These are phyloP conservation scores for Yarrowia sp. DNA, from an alignment of 805 yeast species.

Conservation along the genomic window DNA sequence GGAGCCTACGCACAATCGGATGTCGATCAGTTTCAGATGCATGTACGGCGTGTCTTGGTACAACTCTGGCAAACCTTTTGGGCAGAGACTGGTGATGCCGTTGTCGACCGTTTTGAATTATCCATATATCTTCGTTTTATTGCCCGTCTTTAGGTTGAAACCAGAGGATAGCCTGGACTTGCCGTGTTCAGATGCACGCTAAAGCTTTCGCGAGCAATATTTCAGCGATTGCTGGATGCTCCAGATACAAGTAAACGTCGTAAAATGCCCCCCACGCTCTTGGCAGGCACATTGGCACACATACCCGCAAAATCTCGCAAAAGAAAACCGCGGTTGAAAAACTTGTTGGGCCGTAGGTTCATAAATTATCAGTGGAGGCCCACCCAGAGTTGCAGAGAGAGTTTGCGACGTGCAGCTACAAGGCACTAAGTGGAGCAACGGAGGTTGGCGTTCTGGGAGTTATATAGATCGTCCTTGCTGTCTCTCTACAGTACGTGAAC, in stretches of 20 bases:
- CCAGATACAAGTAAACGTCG: too few species aligned
- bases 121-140: not conserved
- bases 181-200: too few species aligned
- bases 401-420: not conserved
- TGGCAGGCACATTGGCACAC: not conserved
- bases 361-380: not conserved
- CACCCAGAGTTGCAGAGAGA: not conserved
- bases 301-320: slow-evolving; percentile 4
- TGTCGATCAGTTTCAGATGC: not conserved
- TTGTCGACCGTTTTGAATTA: not conserved
- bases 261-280: not conserved
- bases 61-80: not conserved
- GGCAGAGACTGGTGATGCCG: not conserved
- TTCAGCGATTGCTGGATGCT: too few species aligned
- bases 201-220: too few species aligned
- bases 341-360: not conserved
- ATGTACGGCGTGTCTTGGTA: not conserved
- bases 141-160: not conserved
- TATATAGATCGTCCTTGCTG: slow-evolving; percentile 1
- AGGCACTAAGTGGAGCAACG: not conserved
- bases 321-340: not conserved
- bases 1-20: not conserved
- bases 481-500: too few species aligned
- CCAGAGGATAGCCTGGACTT: not conserved
- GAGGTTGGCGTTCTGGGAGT: not conserved